Evolutionary conservation across 2,329 filamentous ascomycete genomes (phyloP), one percentile per base, ranked within the genome.

Genomic region (Pyricularia sp.): DNA sequence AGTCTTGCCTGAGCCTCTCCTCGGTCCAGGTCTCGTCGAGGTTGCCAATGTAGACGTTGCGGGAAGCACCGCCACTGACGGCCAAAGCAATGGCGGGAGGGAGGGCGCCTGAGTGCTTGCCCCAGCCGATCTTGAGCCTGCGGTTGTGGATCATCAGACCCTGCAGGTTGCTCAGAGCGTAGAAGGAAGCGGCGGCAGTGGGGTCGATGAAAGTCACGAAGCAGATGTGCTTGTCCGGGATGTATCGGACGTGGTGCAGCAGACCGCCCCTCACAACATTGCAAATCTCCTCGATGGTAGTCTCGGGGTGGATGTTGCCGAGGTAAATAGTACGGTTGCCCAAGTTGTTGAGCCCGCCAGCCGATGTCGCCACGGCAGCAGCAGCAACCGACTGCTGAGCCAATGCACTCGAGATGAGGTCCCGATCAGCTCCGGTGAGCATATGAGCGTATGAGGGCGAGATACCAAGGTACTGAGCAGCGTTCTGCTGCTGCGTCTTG

Each of bases 171-270:
- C 94, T 97, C 70, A 99, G 84, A 61, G 95, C 95, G 75, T 97
- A 99, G 83, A 99, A 99, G 0, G 94, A 97, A 59, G 95, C 95
- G 28, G 95, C 95, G 3, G 95, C 96, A 28, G 95, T 99, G 10
- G 95, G 95, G 77, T 99, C 95, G 79, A 99, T 98, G 81, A 99
- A 99, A 1, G 95, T 99, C 69, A 99, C 95, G 77, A 99, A 99
- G 85, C 95, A 99, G 74, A 99, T 99, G 81, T 99, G 95, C 87
- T 99, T 99, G 83, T 99, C 95, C 7, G 95, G 95, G 75, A 99
- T 99, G 81, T 98, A 99, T 74, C 95, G 93, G 79, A 99, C 97
- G 79, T 99, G 95, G 79, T 99, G 95, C 75, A 99, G 85, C 72
- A 99, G 86, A 74, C 95, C 95, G 70, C 95, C 95, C 72, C 95